phyloP scores from a whole-genome alignment of 2,329 filamentous ascomycete genomes.

The Fusarium austroafricanum region DNA sequence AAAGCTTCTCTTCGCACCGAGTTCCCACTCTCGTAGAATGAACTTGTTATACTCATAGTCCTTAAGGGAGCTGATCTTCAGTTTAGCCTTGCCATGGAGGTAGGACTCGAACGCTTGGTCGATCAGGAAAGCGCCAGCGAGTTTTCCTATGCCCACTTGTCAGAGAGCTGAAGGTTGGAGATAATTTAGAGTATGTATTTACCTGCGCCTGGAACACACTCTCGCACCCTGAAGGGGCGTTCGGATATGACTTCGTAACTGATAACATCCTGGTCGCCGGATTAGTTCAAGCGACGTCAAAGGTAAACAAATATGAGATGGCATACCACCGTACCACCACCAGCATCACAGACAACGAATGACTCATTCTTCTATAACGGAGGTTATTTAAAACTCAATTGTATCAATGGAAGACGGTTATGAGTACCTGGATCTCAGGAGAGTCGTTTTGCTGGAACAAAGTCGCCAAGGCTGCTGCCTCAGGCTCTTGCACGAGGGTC shows the following conservation, averaged over 20 bases:
- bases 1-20: not conserved
- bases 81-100: not conserved
- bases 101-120: not conserved
- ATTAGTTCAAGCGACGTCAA: not conserved
- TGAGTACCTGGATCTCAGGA: not conserved
- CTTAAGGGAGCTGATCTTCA: not conserved
- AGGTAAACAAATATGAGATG: not conserved
- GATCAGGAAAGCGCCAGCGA: not conserved
- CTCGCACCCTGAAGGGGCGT: not conserved
- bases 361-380: not conserved
- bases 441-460: not conserved
- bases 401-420: no score
- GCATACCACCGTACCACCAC: not conserved
- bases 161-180: not conserved
- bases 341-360: conserved; percentile 1
- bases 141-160: not conserved
- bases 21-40: not conserved
- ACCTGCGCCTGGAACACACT: not conserved
- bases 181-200: no score
- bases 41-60: not conserved
- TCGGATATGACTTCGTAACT: not conserved
- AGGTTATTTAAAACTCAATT: not conserved
- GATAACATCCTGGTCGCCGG: not conserved
- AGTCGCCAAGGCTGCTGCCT: not conserved
- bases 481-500: not conserved